Conservation (phyloP, 139 green algal species). For the Trebouxia sp. region DNA sequence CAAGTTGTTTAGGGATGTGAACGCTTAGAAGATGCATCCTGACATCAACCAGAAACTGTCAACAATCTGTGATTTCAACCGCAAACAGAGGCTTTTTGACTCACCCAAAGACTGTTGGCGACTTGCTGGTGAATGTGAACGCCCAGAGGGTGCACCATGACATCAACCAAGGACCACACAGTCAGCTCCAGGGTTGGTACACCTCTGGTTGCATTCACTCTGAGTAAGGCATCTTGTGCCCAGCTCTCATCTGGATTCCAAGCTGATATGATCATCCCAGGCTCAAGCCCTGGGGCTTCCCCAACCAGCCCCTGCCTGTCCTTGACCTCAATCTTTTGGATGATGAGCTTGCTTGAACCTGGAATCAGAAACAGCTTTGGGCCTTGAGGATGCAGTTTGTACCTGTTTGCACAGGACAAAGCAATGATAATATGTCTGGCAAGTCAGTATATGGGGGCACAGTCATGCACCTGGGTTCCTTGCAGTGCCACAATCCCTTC, state of each 20-base stretch:
- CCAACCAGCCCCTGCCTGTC: constrained; percentile 40
- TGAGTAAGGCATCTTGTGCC: constrained; percentile 46
- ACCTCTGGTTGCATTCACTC: constrained; percentile 38
- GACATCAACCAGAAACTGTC: too few relatives aligned
- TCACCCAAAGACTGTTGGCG: constrained; percentile 52
- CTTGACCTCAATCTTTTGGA: constrained; percentile 47
- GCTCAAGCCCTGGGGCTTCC: constrained; percentile 35
- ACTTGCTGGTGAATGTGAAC: constrained; percentile 63
- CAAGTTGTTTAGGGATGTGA: constrained; percentile 55
- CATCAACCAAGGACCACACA: constrained; percentile 72
- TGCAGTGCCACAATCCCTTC: too few relatives aligned
- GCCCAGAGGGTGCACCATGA: constrained; percentile 61
- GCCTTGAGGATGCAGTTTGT: too few relatives aligned
- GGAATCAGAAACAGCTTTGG: neutral
- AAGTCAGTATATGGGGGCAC: too few relatives aligned
- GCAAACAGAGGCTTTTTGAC: neutral
- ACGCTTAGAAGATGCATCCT: constrained; percentile 56
- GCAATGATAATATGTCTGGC: too few relatives aligned
- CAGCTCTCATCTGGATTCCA: constrained; percentile 69
- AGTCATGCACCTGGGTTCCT: too few relatives aligned
- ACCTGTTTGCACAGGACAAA: too few relatives aligned
- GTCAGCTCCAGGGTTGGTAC: constrained; percentile 26
- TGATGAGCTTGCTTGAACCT: constrained; percentile 55
- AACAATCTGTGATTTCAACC: constrained; percentile 50
- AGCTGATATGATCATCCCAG: constrained; percentile 57